phyloP scores from a whole-genome alignment of 2,329 filamentous ascomycete genomes.

The Whalleya microplaca region DNA sequence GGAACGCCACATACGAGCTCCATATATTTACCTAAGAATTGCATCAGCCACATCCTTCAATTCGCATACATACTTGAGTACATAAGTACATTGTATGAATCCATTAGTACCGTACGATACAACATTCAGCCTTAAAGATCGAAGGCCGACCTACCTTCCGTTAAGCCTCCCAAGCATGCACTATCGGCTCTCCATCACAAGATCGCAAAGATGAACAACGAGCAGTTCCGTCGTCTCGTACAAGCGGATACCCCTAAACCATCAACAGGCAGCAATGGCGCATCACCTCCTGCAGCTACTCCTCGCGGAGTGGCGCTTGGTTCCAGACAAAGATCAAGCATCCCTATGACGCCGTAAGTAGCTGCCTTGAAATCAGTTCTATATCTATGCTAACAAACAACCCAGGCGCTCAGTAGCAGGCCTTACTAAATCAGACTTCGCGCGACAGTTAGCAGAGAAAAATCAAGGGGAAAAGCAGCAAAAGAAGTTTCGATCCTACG shows the following conservation, averaged over 20 bases:
- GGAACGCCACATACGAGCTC: too few relatives aligned
- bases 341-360: constrained; percentile 91
- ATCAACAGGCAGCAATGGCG: constrained; percentile 48
- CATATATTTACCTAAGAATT: background rate
- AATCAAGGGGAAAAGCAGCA: constrained; percentile 57
- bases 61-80: constrained; percentile 8
- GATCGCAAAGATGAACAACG: constrained; percentile 79
- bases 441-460: constrained; percentile 80
- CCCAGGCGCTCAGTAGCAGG: constrained; percentile 66
- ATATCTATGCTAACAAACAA: constrained; percentile 29
- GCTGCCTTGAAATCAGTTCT: background rate
- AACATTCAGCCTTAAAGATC: background rate
- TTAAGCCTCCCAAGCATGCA: background rate
- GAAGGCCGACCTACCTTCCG: background rate
- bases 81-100: too few relatives aligned
- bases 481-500: constrained; percentile 78
- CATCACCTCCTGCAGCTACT: constrained; percentile 40
- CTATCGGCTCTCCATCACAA: background rate
- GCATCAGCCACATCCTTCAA: background rate
- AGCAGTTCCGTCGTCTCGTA: constrained; percentile 85
- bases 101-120: too few relatives aligned
- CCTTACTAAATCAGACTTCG: constrained; percentile 68
- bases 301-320: constrained; percentile 61
- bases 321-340: constrained; percentile 76
- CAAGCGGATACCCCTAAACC: constrained; percentile 51